Conservation (phyloP, 1,139 yeast species). For the Pichia sp. region DNA sequence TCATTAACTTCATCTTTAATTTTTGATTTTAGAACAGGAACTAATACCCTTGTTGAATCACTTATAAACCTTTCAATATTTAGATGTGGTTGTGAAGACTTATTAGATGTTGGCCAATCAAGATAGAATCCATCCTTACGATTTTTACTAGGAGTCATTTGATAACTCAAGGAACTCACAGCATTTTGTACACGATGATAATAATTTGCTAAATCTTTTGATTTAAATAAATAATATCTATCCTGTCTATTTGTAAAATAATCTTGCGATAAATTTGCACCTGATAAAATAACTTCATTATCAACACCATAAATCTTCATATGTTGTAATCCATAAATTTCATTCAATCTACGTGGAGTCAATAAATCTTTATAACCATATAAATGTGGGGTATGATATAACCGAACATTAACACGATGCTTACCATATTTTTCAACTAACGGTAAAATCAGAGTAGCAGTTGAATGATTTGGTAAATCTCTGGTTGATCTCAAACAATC, state of each 20-base stretch:
- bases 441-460: conserved; percentile 69
- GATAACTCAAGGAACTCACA: conserved; percentile 64
- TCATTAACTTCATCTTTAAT: conserved; percentile 6
- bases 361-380: conserved; percentile 57
- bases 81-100: conserved; percentile 65
- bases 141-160: conserved; percentile 41
- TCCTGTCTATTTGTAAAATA: conserved; percentile 97
- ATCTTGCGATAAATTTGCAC: conserved; percentile 87
- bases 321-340: conserved; percentile 90
- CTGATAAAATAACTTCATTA: conserved; percentile 78
- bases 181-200: conserved; percentile 64
- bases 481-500: conserved; percentile 93
- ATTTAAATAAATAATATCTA: conserved; percentile 70
- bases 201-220: conserved; percentile 56
- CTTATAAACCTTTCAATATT: conserved; percentile 51
- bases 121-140: conserved; percentile 48
- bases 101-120: conserved; percentile 70
- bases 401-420: conserved; percentile 67
- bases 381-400: conserved; percentile 87
- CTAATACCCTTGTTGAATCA: conserved; percentile 52
- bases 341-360: conserved; percentile 81
- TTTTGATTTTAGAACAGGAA: conserved; percentile 44
- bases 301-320: conserved; percentile 97
- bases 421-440: conserved; percentile 61
- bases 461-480: conserved; percentile 73